These are phyloP conservation scores for Pyracantha coccinea DNA, from an alignment of 331 rosid genomes.

Conservation along the genomic window DNA sequence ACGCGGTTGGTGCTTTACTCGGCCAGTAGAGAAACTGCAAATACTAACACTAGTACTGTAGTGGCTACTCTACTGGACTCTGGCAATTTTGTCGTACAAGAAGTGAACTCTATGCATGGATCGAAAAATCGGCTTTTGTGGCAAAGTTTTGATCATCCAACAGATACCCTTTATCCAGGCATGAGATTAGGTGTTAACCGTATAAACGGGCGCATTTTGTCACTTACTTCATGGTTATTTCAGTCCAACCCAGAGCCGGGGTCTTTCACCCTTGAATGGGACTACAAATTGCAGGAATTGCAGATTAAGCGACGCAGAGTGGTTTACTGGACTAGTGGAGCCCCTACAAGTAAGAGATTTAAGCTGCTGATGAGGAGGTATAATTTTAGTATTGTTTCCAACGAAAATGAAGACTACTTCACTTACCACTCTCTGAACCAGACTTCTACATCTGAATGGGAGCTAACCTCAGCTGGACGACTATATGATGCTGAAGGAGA, in stretches of 20 bases:
- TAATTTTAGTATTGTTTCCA: not conserved
- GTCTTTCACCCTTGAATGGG: not conserved
- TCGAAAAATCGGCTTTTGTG: too few species aligned
- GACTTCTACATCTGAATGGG: too few species aligned
- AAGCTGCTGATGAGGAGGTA: not conserved
- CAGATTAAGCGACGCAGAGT: not conserved
- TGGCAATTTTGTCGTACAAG: too few species aligned
- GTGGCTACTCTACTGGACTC: too few species aligned
- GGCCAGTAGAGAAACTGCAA: too few species aligned
- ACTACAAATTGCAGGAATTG: not conserved
- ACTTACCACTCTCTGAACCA: not conserved
- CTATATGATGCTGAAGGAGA: not conserved
- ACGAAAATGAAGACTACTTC: not conserved
- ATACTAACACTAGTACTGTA: too few species aligned
- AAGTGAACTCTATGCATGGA: too few species aligned
- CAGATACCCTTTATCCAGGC: too few species aligned
- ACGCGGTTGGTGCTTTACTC: too few species aligned
- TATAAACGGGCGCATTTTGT: not conserved
- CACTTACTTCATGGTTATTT: not conserved
- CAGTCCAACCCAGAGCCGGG: not conserved
- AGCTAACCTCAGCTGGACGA: rapidly evolving
- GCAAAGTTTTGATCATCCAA: too few species aligned
- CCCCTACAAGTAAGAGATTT: not conserved
- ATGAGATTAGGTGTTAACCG: not conserved
- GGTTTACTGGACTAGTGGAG: not conserved